Base-by-base conservation (phyloP, 148 eudicot genomes). In the Rhododendron ovatum region DNA sequence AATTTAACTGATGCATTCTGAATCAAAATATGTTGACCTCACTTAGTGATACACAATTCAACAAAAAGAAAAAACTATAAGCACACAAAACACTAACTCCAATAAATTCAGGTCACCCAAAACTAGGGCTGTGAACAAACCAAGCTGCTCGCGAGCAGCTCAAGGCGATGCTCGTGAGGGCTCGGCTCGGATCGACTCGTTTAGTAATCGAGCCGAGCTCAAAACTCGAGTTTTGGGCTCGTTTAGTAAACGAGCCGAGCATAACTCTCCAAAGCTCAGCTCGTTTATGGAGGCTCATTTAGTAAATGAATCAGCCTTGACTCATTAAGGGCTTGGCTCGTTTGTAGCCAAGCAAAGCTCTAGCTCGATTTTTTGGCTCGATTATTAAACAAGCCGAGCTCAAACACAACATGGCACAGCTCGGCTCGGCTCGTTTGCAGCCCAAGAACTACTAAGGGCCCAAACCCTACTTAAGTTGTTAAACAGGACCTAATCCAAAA, bases 21-120 rank as follows among this genome's bases (percentile, higher is more conserved):
- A 43, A n/a, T 11, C 5, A 22, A 24, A n/a, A 26, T 39, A 3
- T 7, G 10, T 11, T 45, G 47, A 2, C 53, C 47, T 7, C 30
- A 30, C 30, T 30, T 30, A 30, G 30, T 30, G 1, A 80, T 15
- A 13, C 6, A 80, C 30, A 80, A 13, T 2, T 9, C 3, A 1
- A 18, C 1, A 17, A 35, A 81, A 24, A 17, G 1, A 76, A 85
- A 65, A 83, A n/a, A 69, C 20, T 9, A 71, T 3, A 26, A 37
- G 53, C 67, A 84, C 63, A 83, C 82, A 5, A 85, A 63, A 63
- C 39, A 51, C 73, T 47, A 30, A 63, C 24, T 28, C 85, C 51
- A 15, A 30, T 47, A 83, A 28, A 69, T 83, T 65, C 83, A 22
- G 57, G 17, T 11, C 22, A 51, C 55, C 55, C 55, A 51, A 51